Evolutionary conservation across 2,329 filamentous ascomycete genomes (phyloP).

Genomic region (Microcyclospora tardicrescens): DNA sequence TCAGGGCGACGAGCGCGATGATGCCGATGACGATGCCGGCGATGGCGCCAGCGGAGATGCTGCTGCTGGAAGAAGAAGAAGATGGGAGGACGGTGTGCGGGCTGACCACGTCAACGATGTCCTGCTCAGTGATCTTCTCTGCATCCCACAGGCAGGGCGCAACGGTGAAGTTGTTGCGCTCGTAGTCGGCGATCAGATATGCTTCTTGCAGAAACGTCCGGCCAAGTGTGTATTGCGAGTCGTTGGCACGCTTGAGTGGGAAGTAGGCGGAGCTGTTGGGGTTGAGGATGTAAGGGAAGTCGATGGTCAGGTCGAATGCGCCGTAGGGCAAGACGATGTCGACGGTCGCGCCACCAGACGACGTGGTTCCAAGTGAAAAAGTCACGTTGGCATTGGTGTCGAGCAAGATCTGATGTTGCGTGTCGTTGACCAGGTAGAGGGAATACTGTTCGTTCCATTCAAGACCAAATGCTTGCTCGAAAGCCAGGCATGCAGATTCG

Average conservation of each 20-base stretch:
- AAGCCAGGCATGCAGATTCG: slow-evolving; percentile 24
- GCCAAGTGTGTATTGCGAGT: slow-evolving; percentile 25
- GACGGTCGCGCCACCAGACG: slow-evolving; percentile 14
- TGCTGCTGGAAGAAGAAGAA: slow-evolving; percentile 1
- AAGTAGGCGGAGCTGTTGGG: slow-evolving; percentile 21
- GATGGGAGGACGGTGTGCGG: slow-evolving; percentile 8
- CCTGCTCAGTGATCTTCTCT: slow-evolving; percentile 9
- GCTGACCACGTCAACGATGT: slow-evolving; percentile 19
- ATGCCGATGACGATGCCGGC: slow-evolving; percentile 23
- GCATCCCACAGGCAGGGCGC: slow-evolving; percentile 23
- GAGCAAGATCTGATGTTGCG: slow-evolving; percentile 16
- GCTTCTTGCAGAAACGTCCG: slow-evolving; percentile 27
- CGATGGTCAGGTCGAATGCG: slow-evolving; percentile 22
- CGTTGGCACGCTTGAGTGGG: slow-evolving; percentile 21
- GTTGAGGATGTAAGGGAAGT: slow-evolving; percentile 18
- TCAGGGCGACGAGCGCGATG: slow-evolving; percentile 15
- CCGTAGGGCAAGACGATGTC: slow-evolving; percentile 25
- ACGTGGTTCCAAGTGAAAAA: slow-evolving; percentile 19
- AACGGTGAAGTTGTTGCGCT: slow-evolving; percentile 24
- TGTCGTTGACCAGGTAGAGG: slow-evolving; percentile 24
- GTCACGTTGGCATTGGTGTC: slow-evolving; percentile 20
- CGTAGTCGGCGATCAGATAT: slow-evolving; percentile 27
- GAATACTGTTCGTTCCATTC: slow-evolving; percentile 17
- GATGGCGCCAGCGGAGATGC: slow-evolving; percentile 20
- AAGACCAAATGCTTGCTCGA: slow-evolving; percentile 25